Percentiles rank a stretch among this genome's conserved stretches.
Evolutionary conservation across 371 early-diverging fungal genomes (phyloP).

Genomic region (Cokeromyces recurvatus): DNA sequence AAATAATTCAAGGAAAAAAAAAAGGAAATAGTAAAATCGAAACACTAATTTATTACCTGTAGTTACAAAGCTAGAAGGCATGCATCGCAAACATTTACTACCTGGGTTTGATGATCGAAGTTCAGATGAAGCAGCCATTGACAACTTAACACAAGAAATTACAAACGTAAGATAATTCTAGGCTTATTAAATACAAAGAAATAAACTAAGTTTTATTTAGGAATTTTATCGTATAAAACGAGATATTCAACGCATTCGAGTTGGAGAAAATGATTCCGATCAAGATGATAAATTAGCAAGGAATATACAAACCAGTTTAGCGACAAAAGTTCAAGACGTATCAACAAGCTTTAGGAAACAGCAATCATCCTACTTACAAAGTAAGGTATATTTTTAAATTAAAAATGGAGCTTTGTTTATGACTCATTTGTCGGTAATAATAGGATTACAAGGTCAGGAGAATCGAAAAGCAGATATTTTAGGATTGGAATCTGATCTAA

Average conservation of each 20-base stretch:
- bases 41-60: neutral
- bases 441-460: constrained; percentile 46
- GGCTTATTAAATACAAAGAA: no score
- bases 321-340: constrained; percentile 84
- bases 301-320: constrained; percentile 88
- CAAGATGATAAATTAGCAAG: constrained; percentile 71
- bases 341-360: constrained; percentile 77
- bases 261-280: constrained; percentile 42
- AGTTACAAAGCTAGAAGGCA: constrained; percentile 78
- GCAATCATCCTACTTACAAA: constrained; percentile 85
- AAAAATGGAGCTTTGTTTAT: constrained; percentile 9
- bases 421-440: no score
- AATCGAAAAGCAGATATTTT: constrained; percentile 43
- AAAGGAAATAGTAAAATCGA: neutral
- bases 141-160: constrained; percentile 74
- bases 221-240: constrained; percentile 82
- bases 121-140: constrained; percentile 82
- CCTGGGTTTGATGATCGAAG: constrained; percentile 93
- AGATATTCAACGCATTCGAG: constrained; percentile 72
- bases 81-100: constrained; percentile 87
- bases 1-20: neutral
- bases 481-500: constrained; percentile 33
- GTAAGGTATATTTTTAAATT: constrained; percentile 38
- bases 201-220: no score
- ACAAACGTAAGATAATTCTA: constrained; percentile 56